Conservation (phyloP, 805 yeast genomes). For the Myxozyma sirexii region DNA sequence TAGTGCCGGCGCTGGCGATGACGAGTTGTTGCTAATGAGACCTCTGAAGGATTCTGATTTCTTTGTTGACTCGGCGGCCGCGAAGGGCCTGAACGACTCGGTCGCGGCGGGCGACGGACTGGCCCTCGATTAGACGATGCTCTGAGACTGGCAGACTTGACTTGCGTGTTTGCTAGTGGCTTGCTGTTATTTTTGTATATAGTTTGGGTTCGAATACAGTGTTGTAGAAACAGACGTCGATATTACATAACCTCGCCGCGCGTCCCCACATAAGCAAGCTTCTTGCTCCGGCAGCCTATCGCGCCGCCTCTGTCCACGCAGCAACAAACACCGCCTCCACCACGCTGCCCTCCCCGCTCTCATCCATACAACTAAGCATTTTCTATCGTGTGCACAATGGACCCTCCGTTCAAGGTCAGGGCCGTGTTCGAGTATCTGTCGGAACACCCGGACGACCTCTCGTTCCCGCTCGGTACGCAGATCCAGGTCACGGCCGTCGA, state of each 20-base stretch:
- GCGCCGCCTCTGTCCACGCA: neutral
- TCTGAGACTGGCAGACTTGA: neutral
- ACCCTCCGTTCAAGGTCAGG: slow-evolving; percentile 64
- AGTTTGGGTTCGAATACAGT: too few species aligned
- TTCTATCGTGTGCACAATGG: neutral
- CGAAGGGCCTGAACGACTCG: slow-evolving; percentile 10
- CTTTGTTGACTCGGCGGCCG: slow-evolving; percentile 38
- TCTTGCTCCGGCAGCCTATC: neutral
- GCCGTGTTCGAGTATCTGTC: slow-evolving; percentile 69
- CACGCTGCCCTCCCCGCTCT: neutral
- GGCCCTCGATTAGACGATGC: neutral
- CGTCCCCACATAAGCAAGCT: neutral
- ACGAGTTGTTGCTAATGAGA: slow-evolving; percentile 47
- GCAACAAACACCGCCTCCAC: slow-evolving; percentile 1
- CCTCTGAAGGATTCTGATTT: slow-evolving; percentile 71
- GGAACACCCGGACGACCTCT: slow-evolving; percentile 82
- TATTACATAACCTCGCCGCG: neutral
- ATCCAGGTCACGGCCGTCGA: slow-evolving; percentile 78
- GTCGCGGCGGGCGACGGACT: slow-evolving; percentile 1
- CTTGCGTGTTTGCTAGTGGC: neutral
- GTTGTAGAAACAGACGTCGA: neutral
- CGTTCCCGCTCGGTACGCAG: slow-evolving; percentile 65
- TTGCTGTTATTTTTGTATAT: neutral
- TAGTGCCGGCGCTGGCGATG: neutral
- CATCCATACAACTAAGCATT: neutral